Evolutionary conservation across 2,329 filamentous ascomycete species (phyloP), one percentile per base, ranked within the genome.

Genomic region (Diaporthe eres): DNA sequence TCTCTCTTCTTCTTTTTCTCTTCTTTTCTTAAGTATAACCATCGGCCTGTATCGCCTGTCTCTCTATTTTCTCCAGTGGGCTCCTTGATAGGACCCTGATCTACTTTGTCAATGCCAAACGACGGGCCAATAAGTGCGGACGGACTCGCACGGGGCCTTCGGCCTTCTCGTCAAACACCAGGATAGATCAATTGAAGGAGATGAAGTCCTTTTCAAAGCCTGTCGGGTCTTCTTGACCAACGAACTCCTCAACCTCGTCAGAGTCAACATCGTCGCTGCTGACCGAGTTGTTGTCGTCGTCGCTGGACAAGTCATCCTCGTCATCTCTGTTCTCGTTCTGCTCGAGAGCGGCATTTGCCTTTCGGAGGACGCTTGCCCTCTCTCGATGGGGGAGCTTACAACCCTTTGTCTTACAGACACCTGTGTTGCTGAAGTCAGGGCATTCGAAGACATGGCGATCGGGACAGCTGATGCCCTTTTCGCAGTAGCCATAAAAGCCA

Each of bases 391-490:
- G 94, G 73, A 98, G 90, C 83, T 93, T 94, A 88, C 96, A 98
- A 79, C 93, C 92, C 85, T 93, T 92, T 83, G 90, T 92, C 83
- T 92, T 92, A 90, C 97, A 99, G 77, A 89, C 88, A 81, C 96
- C 96, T 77, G 91, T 95, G 85, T 98, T 98, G 89, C 95, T 94
- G 87, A 97, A 98, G 83, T 98, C 94, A 77, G 97, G 96, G 85
- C 97, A 98, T 85, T 98, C 96, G 85, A 94, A 93, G 75, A 96
- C 93, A 86, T 99, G 97, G 77, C 95, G 93, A 78, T 97, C 92
- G 76, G 91, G 85, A 85, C 97, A 98, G 74, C 88, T 85, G 74
- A 90, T 89, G 77, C 96, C 97, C 83, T 94, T 94, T 77, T 94
- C 92, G 87, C 97, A 98, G 85, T 95, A 98, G 72, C 97, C 96